These are phyloP conservation scores for Neoboletus magnificus DNA, from an alignment of 768 basidiomycete species.

Conservation along the genomic window DNA sequence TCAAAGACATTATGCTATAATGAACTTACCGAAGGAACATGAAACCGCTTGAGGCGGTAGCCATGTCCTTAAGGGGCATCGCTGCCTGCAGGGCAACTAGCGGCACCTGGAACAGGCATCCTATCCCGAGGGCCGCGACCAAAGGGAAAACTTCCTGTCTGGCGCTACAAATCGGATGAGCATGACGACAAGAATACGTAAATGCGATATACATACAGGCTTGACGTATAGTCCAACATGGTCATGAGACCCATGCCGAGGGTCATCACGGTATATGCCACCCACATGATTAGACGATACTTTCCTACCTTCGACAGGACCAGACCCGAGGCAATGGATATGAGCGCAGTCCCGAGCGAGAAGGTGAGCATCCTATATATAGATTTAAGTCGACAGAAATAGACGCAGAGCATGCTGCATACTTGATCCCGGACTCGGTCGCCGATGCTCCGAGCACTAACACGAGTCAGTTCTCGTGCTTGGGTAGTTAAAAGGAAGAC, in stretches of 20 bases:
- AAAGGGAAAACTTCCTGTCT: conserved; percentile 62
- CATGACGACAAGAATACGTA: neutral
- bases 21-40: conserved; percentile 60
- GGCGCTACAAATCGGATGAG: conserved; percentile 39
- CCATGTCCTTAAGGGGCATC: conserved; percentile 87
- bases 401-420: conserved; percentile 10
- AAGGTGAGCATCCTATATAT: conserved; percentile 60
- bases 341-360: conserved; percentile 32
- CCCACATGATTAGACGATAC: conserved; percentile 65
- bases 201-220: conserved; percentile 7
- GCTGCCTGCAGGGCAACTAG: conserved; percentile 77
- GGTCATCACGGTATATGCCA: conserved; percentile 50
- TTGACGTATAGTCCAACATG: conserved; percentile 57
- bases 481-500: neutral
- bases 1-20: neutral
- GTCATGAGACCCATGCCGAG: conserved; percentile 75
- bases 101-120: conserved; percentile 64
- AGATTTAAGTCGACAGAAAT: neutral
- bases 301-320: conserved; percentile 53
- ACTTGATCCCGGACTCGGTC: conserved; percentile 66
- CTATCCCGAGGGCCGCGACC: conserved; percentile 62
- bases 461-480: conserved; percentile 4
- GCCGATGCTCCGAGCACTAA: conserved; percentile 67
- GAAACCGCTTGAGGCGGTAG: conserved; percentile 70
- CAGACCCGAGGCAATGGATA: conserved; percentile 57